These are phyloP conservation scores for Thymus quinquecostatus DNA, from an alignment of 257 asterid species.

Conservation along the genomic window DNA sequence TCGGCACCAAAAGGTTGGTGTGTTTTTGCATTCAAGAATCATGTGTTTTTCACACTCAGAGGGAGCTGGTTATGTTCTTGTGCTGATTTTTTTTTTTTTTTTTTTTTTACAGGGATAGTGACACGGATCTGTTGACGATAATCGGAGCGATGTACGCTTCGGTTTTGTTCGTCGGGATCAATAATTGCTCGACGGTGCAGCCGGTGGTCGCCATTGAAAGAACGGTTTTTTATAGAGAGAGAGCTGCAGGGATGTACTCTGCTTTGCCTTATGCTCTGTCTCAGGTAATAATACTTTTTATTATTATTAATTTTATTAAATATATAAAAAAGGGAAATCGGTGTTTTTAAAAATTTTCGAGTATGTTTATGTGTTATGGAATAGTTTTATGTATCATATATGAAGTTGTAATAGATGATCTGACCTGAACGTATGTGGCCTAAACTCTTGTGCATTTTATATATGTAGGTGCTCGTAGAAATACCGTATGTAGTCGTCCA, in stretches of 20 bases:
- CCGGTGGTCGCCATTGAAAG: conserved; percentile 78
- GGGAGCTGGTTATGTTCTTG: not conserved
- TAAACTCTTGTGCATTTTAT: not conserved
- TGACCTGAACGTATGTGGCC: not conserved
- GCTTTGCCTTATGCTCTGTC: conserved; percentile 85
- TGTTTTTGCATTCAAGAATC: not conserved
- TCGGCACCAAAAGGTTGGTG: conserved; percentile 61
- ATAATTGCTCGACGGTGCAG: conserved; percentile 75
- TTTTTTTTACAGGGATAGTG: conserved; percentile 44
- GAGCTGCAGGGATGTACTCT: conserved; percentile 87
- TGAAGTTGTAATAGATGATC: not conserved
- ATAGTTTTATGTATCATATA: too few species aligned
- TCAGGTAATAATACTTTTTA: conserved; percentile 45
- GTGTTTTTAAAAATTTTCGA: too few species aligned
- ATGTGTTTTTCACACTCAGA: too few species aligned
- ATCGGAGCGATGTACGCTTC: conserved; percentile 81
- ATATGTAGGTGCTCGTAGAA: conserved; percentile 58
- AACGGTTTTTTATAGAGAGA: conserved; percentile 72
- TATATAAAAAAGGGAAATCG: too few species aligned
- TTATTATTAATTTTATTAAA: too few species aligned
- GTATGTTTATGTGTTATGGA: too few species aligned
- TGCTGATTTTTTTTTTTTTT: conserved; percentile 24
- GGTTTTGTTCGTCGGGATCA: conserved; percentile 71
- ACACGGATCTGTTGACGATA: conserved; percentile 60
- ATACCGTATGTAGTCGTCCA: conserved; percentile 71